phyloP scores from a whole-genome alignment of 345 rosid species.

The Sapria himalayana region DNA sequence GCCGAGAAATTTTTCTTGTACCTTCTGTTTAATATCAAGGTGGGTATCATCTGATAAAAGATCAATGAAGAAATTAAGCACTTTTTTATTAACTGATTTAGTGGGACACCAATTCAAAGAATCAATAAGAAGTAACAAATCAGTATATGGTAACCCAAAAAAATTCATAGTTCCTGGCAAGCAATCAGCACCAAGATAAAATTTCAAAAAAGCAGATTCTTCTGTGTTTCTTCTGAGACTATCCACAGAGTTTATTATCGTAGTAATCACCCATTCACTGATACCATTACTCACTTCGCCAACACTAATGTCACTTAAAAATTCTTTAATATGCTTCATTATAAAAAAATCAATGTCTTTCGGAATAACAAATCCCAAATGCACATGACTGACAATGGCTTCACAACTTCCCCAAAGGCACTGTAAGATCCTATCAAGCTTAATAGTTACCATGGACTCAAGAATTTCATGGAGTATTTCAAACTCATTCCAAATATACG shows the following conservation, averaged over 20 bases:
- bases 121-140: conserved; percentile 52
- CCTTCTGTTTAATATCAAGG: conserved; percentile 35
- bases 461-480: conserved; percentile 31
- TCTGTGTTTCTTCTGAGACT: conserved; percentile 49
- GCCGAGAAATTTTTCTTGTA: conserved; percentile 33
- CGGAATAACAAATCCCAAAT: conserved; percentile 24
- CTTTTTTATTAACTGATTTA: conserved; percentile 54
- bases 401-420: conserved; percentile 55
- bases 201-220: conserved; percentile 30
- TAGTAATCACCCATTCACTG: conserved; percentile 52
- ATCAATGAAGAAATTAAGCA: conserved; percentile 68
- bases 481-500: conserved; percentile 20
- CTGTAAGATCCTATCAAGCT: conserved; percentile 53
- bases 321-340: conserved; percentile 68
- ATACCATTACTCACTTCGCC: conserved; percentile 26
- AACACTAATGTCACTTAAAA: conserved; percentile 32
- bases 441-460: conserved; percentile 40
- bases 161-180: conserved; percentile 26
- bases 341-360: conserved; percentile 46
- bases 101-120: conserved; percentile 47
- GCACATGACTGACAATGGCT: conserved; percentile 28
- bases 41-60: conserved; percentile 46
- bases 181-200: conserved; percentile 44
- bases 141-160: conserved; percentile 31
- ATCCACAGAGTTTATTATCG: conserved; percentile 51